Base-by-base conservation (phyloP, 2,329 filamentous ascomycete species). In the Aureobasidium sp. region DNA sequence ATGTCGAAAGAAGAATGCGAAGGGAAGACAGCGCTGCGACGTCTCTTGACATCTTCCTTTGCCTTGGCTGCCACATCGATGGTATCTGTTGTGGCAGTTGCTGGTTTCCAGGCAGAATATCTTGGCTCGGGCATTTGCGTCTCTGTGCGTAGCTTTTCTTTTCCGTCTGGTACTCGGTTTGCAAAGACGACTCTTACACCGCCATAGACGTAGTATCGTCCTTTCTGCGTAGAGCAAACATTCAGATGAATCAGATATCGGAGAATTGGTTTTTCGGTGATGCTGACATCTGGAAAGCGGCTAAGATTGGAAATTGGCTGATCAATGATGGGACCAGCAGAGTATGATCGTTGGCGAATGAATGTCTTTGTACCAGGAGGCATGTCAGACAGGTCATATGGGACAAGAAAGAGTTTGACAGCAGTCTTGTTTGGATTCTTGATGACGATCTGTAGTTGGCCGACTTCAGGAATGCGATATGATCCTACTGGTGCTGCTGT, bases 351-450 rank as follows among this genome's bases (percentile, higher is more conserved):
- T 75, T 99, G 94, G 33, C 94, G 85, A 64, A 99, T 88, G 68
- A 97, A 97, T 0, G 94, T 99, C 74, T 97, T 97, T 17, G 91
- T 95, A 0, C 91, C 91, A 0, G 91, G 84, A 64, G 94, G 88
- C 93, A 99, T 99, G 57, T 91, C 93, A 0, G 85, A 82, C 1
- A 99, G 79, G 71, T 97, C 91, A 68, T 97, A 99, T 0, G 93
- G 94, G 2, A 99, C 85, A 27, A 97, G 81, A 68, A 97, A 97
- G 0, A 99, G 79, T 73, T 99, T 97, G 60, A 97, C 93, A 1
- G 94, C 94, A 3, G 94, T 97, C 72, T 97, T 97, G 77, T 97
- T 96, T 17, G 92, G 93, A 69, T 97, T 99, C 73, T 97, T 97
- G 72, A 99, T 90, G 64, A 99, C 88, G 66, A 99, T 96, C 69